Evolutionary conservation across 2,329 filamentous ascomycete genomes (phyloP), one percentile per base, ranked within the genome.

Genomic region (Fusarium verticillioides): DNA sequence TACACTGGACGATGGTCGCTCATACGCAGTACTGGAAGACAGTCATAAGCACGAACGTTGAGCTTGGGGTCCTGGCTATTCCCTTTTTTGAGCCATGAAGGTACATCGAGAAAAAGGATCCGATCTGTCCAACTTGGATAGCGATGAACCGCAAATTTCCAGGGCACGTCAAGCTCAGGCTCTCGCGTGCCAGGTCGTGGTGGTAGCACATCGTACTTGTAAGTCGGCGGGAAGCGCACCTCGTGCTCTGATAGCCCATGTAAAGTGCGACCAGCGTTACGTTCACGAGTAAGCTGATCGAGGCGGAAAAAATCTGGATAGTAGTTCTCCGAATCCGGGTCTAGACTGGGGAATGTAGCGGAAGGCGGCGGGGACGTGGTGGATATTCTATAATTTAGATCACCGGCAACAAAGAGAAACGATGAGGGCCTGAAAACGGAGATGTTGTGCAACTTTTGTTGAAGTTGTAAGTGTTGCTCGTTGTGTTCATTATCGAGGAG

Each of bases 91-190:
- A 86, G 79, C 87, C 88, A 91, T 28, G 81, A 81, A 26, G 88
- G 90, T 28, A 87, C 83, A 58, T 92, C 89, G 7, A 96, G 85
- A 81, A 91, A 98, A 26, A 98, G 85, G 26, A 98, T 92, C 7
- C 96, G 90, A 82, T 98, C 96, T 78, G 95, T 97, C 96, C 96
- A 98, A 78, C 92, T 92, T 2, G 96, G 95, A 87, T 94, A 97
- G 50, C 96, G 91, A 80, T 97, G 93, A 64, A 86, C 85, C 12
- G 95, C 93, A 89, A 95, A 78, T 37, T 62, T 63, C 74, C 75
- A 77, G n/a, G 76, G 76, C 34, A 78, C 76, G 36, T 78, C 76
- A 42, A 74, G 66, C 59, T 78, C 76, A 9, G 70, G 72, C 28
- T 70, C 75, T 46, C 83, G 79, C 34, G 80, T 78, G 59, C 78